A percentile compares a stretch with the other conserved stretches of the same genome.
Conservation (phyloP, 306 rosid genomes). For the Malus sieversii region DNA sequence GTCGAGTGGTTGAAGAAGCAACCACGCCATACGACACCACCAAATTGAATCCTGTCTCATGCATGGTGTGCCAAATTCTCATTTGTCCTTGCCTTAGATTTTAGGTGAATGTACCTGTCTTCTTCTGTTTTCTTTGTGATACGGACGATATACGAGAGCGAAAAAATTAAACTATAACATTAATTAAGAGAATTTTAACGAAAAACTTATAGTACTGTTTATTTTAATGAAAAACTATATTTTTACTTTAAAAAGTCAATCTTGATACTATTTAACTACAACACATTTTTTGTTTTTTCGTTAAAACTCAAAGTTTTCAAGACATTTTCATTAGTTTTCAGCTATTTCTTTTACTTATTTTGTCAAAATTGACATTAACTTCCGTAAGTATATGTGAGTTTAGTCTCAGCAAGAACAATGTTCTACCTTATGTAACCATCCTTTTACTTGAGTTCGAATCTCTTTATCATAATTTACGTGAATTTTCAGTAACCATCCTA, state of each 20-base stretch:
- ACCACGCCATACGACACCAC: slow-evolving; percentile 15
- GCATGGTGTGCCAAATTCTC: slow-evolving; percentile 34
- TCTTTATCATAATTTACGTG: too few relatives aligned
- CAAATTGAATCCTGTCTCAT: slow-evolving; percentile 25
- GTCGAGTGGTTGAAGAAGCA: slow-evolving; percentile 13
- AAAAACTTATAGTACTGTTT: too few relatives aligned
- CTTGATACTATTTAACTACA: fast-evolving
- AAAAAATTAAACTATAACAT: too few relatives aligned
- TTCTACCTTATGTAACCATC: not conserved
- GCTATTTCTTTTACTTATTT: not conserved
- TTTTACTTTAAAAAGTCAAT: too few relatives aligned
- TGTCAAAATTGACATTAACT: not conserved
- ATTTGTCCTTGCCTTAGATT: slow-evolving; percentile 13
- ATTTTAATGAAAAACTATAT: too few relatives aligned
- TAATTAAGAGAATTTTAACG: too few relatives aligned
- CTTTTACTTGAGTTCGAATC: not conserved
- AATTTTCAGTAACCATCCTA: too few relatives aligned
- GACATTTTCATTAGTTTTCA: too few relatives aligned
- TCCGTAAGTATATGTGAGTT: too few relatives aligned
- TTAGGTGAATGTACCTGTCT: slow-evolving; percentile 23
- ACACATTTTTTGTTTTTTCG: too few relatives aligned
- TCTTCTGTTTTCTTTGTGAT: not conserved
- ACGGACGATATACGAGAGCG: too few relatives aligned
- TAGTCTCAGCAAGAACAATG: not conserved
- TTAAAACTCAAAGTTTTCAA: too few relatives aligned